Evolutionary conservation across 1,284 basidiomycete genomes (phyloP), one percentile per base, ranked within the genome.

Genomic region (Ustilago trichophora): DNA sequence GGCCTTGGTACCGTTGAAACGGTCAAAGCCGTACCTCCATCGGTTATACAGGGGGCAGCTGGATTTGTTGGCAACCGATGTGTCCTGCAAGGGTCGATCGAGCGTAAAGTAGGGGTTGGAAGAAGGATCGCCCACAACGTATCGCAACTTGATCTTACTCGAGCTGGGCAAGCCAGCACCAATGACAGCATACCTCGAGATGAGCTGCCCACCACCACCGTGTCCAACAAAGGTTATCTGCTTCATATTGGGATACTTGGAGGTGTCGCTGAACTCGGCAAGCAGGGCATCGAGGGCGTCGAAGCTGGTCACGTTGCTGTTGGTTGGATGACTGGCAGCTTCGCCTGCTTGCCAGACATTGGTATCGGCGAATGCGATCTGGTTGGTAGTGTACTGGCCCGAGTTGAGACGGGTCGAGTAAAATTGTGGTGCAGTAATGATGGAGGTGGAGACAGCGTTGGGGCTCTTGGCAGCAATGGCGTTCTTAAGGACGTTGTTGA

Each of bases 181-280:
- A 2, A 75, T 58, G 8, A 72, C 57, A 0, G 79, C 75, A 35
- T 80, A 81, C n/a, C 79, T 58, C 38, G 71, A 69, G 31, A 77
- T 72, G 15, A 80, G 45, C 44, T 81, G 79, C 11, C 42, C 79
- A 33, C 79, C 79, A 7, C 75, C 79, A 12, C 78, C 79, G 21
- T 80, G 79, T 6, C 79, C 79, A n/a, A 80, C 72, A 33, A 80
- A 53, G 0, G 75, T 75, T 36, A 80, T 60, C 44, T 69, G 71
- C 45, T 63, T 62, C 71, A 80, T 57, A 16, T 46, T 59, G 3
- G 78, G 77, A 50, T 73, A 80, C 29, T 57, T 66, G 6, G 27
- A 13, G 21, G 46, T 31, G 42, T 77, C 38, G 47, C 69, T 48
- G 35, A 80, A 77, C 31, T 71, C 55, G 31, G 63, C 68, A 11